Evolutionary conservation across 2,329 filamentous ascomycete genomes (phyloP), one percentile per base, ranked within the genome.

Genomic region (Aspergillus japonicus): DNA sequence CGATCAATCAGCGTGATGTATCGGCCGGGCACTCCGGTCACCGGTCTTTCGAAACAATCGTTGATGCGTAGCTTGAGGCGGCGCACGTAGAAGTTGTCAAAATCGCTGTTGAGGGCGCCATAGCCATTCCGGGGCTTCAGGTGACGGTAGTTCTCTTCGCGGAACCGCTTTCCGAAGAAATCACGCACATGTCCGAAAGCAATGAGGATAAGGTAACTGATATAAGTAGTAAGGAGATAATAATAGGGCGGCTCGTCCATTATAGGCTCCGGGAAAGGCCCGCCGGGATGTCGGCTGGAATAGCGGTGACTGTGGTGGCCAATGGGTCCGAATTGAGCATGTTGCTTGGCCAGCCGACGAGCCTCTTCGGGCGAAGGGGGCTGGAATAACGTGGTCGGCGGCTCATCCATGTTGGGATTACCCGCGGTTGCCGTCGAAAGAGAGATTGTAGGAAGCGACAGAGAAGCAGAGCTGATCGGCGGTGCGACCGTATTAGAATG

Each of bases 221-320:
- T 91, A 82, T 99, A 99, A 71, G 95, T 99, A 39, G 95, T 98
- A 68, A 99, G 85, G 70, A 99, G 87, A 79, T 91, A 97, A 82
- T 93, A 98, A 80, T 97, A 98, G 19, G 94, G 92, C 47, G 95
- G 94, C 76, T 97, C 94, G 72, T 99, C 95, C 74, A 96, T 91
- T 61, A 98, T 82, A 5, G 94, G 93, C 42, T 92, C 86, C 50
- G 88, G 87, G 60, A 98, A 89, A 44, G 89, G 85, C 69, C 87
- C 86, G 67, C 93, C 94, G 62, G 89, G 87, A 74, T 96, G 92
- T 76, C 89, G 87, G 82, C 93, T 97, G 64, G 90, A 88, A 80
- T 97, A 96, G 73, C 91, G 85, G 77, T 99, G 94, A 70, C 84
- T 89, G 54, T 87, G 85, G 66, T 91, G 89, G 65, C 88, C 84